Evolutionary conservation across 768 basidiomycete species (phyloP).

Genomic region (Pleurotus platypus): DNA sequence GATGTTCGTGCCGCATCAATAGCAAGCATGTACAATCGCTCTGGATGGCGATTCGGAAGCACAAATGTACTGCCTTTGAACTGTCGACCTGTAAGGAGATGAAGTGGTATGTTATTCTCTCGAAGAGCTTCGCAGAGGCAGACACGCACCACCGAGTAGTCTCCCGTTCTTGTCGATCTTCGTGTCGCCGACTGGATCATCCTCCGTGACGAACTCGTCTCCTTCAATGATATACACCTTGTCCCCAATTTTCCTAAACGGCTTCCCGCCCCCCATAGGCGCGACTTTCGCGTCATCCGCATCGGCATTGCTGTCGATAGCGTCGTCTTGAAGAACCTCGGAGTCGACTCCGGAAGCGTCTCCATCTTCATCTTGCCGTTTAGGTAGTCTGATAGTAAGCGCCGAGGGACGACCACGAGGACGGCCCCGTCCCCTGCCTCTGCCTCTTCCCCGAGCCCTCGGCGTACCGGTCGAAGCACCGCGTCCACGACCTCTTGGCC

Average conservation of each 20-base stretch:
- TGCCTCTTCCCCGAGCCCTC: constrained; percentile 34
- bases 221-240: constrained; percentile 76
- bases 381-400: constrained; percentile 27
- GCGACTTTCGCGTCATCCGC: constrained; percentile 33
- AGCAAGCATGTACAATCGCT: constrained; percentile 88
- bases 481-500: constrained; percentile 35
- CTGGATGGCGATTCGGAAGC: constrained; percentile 81
- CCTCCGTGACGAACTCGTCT: constrained; percentile 83
- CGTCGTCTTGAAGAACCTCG: constrained; percentile 37
- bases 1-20: constrained; percentile 97
- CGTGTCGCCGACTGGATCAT: constrained; percentile 83
- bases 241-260: constrained; percentile 72
- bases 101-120: constrained; percentile 3
- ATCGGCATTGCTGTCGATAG: constrained; percentile 10
- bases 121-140: not conserved
- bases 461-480: constrained; percentile 24
- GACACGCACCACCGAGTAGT: constrained; percentile 71
- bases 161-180: constrained; percentile 89
- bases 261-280: constrained; percentile 54
- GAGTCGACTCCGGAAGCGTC: constrained; percentile 21
- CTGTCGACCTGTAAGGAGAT: constrained; percentile 54
- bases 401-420: constrained; percentile 25
- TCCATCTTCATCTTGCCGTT: constrained; percentile 24
- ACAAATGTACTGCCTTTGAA: constrained; percentile 90
- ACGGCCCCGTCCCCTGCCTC: constrained; percentile 28